These are phyloP conservation scores for Gossypium davidsonii DNA, from an alignment of 441 rosid species.

Conservation along the genomic window DNA sequence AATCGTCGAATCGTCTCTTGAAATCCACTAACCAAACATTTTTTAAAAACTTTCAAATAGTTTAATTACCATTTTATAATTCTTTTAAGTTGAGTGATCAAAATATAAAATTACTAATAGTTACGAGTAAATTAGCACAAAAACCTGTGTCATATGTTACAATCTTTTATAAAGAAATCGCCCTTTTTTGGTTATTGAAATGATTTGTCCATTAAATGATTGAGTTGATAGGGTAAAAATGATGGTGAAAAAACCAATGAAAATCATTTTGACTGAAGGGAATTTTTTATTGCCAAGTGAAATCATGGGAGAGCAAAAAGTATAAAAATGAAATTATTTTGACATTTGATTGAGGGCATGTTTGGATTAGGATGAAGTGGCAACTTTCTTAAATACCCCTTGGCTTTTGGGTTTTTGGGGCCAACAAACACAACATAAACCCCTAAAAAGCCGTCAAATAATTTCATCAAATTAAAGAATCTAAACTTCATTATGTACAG, in stretches of 20 bases:
- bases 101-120: too few species aligned
- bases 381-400: neutral
- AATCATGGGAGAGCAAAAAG: neutral
- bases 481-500: neutral
- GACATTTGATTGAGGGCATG: neutral
- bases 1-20: too few species aligned
- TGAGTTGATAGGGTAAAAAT: neutral
- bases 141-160: too few species aligned
- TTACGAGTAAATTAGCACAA: too few species aligned
- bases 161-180: neutral
- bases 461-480: slow-evolving; percentile 4
- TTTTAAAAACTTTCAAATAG: too few species aligned
- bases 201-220: neutral
- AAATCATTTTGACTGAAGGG: neutral
- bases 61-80: too few species aligned
- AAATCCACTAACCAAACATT: too few species aligned
- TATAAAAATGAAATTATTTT: neutral
- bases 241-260: neutral
- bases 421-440: neutral
- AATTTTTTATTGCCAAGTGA: neutral
- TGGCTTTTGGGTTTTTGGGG: neutral
- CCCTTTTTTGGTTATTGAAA: neutral
- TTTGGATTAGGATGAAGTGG: neutral
- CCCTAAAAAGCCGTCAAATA: neutral
- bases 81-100: too few species aligned